Evolutionary conservation across 768 basidiomycete species (phyloP).

Genomic region (Podaxis mareebaensis): DNA sequence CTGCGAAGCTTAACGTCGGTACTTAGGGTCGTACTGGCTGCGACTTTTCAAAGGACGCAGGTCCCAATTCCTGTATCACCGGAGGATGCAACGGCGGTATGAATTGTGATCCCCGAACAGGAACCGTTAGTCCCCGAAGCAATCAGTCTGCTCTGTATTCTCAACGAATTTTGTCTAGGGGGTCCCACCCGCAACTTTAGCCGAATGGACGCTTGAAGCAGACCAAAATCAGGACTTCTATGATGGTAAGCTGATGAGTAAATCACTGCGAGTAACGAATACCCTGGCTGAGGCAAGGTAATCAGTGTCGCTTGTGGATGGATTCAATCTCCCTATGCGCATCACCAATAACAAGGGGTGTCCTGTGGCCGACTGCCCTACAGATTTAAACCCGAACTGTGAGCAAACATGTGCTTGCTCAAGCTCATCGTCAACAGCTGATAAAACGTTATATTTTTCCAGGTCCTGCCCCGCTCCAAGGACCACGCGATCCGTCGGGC

Average conservation of each 20-base stretch:
- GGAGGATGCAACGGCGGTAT: conserved; percentile 70
- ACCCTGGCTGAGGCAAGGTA: background rate
- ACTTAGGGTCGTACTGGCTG: conserved; percentile 60
- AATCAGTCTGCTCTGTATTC: background rate
- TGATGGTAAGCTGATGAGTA: conserved; percentile 44
- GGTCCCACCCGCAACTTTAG: conserved; percentile 65
- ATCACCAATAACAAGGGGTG: conserved; percentile 61
- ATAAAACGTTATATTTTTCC: background rate
- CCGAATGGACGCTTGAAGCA: conserved; percentile 60
- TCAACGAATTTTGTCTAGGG: conserved; percentile 31
- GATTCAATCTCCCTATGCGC: conserved; percentile 60
- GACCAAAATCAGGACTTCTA: conserved; percentile 52
- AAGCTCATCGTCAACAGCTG: background rate
- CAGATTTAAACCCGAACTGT: conserved; percentile 55
- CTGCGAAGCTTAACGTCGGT: background rate
- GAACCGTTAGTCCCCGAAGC: conserved; percentile 37
- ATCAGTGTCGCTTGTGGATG: conserved; percentile 64
- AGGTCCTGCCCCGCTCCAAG: conserved; percentile 44
- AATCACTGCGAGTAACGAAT: background rate
- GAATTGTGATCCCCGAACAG: conserved; percentile 45
- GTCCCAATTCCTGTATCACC: conserved; percentile 52
- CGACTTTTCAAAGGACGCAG: conserved; percentile 49
- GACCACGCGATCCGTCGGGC: conserved; percentile 52
- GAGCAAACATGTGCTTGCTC: background rate
- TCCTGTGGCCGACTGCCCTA: conserved; percentile 53